Conservation (phyloP, 192 early-diverging fungal genomes). For the Lobosporangium transversale region DNA sequence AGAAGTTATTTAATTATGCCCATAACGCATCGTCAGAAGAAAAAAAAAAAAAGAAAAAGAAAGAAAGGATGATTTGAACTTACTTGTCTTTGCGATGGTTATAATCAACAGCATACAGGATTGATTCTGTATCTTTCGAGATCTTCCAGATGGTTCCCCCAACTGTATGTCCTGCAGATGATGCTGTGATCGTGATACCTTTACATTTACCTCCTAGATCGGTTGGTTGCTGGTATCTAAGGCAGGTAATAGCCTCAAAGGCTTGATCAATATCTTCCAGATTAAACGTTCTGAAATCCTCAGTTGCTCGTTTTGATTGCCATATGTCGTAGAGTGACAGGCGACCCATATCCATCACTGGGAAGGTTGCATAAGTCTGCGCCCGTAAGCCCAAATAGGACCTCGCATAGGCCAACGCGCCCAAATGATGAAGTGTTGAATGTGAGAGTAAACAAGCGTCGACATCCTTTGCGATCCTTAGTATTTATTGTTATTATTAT, state of each 20-base stretch:
- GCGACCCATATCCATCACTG: constrained; percentile 91
- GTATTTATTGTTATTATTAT: background rate
- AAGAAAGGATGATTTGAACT: constrained; percentile 26
- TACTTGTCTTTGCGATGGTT: constrained; percentile 94
- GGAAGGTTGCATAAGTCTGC: constrained; percentile 90
- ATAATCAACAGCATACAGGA: constrained; percentile 96
- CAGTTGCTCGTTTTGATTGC: constrained; percentile 70
- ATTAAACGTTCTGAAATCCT: constrained; percentile 81
- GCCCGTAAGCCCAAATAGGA: constrained; percentile 83
- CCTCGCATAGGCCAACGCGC: constrained; percentile 85
- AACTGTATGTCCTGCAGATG: constrained; percentile 92
- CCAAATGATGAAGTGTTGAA: constrained; percentile 87
- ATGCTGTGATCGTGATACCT: constrained; percentile 90
- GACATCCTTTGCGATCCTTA: constrained; percentile 85
- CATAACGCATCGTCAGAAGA: background rate
- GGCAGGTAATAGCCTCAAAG: constrained; percentile 81
- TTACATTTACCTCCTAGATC: constrained; percentile 78
- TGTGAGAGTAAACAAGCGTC: constrained; percentile 93
- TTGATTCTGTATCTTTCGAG: constrained; percentile 91
- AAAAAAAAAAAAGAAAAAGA: constrained; percentile 64
- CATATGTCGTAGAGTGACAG: constrained; percentile 86
- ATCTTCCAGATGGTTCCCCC: constrained; percentile 98
- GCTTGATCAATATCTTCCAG: constrained; percentile 85
- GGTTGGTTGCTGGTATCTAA: constrained; percentile 91
- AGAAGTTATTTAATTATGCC: too few species aligned